Evolutionary conservation across 1,139 yeast genomes (phyloP), one percentile per base, ranked within the genome.

Genomic region (Pneumocystis sp.): DNA sequence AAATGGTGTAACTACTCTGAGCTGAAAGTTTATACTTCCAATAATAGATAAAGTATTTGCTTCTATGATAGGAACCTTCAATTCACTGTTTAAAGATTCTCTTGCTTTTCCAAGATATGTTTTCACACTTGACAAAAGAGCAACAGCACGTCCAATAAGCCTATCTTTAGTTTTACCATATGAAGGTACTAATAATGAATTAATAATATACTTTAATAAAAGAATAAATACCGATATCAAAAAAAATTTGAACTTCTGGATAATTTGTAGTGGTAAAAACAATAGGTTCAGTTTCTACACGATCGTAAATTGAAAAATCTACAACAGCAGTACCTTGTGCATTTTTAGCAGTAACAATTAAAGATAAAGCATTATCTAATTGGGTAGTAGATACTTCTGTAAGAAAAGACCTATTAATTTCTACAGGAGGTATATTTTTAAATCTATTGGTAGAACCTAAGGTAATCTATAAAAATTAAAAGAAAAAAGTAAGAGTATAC

Each of bases 361-460:
- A 78, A 0, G 96, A 86, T 63, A 93, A 80, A 0, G 96, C 96
- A 1, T 96, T 89, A 71, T 91, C 97, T 61, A 90, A 79, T 73
- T 88, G 95, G 0, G 96, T 87, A 31, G 86, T 82, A 68, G 86
- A 87, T 1, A 87, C 85, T 70, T 85, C 86, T 0, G 91, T 81
- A 66, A 86, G 78, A 7, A 95, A 89, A 19, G 88, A 87, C 63
- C 84, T 81, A 70, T 87, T 85, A 66, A 91, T 80, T 65, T 85
- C 84, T 39, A 91, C 81, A 0, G 96, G 89, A 15, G 81, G 81
- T 2, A 77, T 75, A 12, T 75, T 73, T 67, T 83, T 83, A 64
- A 96, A 79, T 62, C 84, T 77, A 72, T 91, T 97, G 7, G 95
- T 86, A 0, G 96, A 85, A 0, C 97, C 97, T 66, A 91, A 78